Evolutionary conservation across 441 rosid genomes (phyloP).

Genomic region (Manihot esculenta): DNA sequence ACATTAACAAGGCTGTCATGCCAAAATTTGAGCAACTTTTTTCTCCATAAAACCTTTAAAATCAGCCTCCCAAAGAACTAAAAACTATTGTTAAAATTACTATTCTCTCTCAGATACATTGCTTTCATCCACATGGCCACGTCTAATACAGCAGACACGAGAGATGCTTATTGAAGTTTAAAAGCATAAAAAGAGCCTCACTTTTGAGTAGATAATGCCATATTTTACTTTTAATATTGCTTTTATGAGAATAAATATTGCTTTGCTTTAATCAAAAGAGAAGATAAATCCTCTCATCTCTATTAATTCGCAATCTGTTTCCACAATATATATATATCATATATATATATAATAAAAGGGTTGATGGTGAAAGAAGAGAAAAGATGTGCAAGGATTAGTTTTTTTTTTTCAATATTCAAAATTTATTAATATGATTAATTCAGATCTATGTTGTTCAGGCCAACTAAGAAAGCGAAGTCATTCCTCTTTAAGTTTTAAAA

Average conservation of each 20-base stretch:
- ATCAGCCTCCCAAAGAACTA: slow-evolving; percentile 48
- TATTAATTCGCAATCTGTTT: slow-evolving; percentile 22
- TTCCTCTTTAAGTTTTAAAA: too few species aligned
- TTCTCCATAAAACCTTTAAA: slow-evolving; percentile 50
- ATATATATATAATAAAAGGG: slow-evolving; percentile 41
- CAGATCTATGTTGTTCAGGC: too few species aligned
- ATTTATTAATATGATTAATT: too few species aligned
- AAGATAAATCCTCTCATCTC: slow-evolving; percentile 20
- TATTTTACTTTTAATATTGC: slow-evolving; percentile 59
- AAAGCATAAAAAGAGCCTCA: slow-evolving; percentile 60
- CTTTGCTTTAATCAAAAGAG: slow-evolving; percentile 52
- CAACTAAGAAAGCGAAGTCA: too few species aligned
- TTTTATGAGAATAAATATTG: slow-evolving; percentile 29
- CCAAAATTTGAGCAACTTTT: slow-evolving; percentile 80
- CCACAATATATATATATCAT: slow-evolving; percentile 29
- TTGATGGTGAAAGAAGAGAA: slow-evolving; percentile 55
- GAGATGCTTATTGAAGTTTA: slow-evolving; percentile 64
- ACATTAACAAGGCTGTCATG: slow-evolving; percentile 76
- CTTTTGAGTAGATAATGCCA: slow-evolving; percentile 89
- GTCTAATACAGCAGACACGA: slow-evolving; percentile 52
- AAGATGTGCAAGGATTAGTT: too few species aligned
- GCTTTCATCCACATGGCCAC: slow-evolving; percentile 83
- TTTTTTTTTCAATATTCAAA: too few species aligned
- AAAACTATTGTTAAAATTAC: slow-evolving; percentile 11
- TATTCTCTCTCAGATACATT: slow-evolving; percentile 29